Conservation (phyloP, 2,329 filamentous ascomycete species). For the Cercospora sp. region DNA sequence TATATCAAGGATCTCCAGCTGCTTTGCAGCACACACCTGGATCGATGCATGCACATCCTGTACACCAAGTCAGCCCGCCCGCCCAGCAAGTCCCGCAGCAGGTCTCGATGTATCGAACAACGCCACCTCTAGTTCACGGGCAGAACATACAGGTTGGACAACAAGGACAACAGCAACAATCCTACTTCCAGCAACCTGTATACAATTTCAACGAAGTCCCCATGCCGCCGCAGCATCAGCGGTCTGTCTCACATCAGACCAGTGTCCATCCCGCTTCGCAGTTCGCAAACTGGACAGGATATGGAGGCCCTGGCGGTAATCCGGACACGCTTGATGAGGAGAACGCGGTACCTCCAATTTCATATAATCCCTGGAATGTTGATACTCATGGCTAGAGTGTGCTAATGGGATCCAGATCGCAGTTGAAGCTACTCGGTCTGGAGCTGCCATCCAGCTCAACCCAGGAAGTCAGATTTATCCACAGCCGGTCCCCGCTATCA, state of each 20-base stretch:
- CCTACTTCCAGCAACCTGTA: slow-evolving; percentile 26
- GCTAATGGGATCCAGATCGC: slow-evolving; percentile 8
- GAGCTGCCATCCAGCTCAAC: background rate
- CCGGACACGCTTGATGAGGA: slow-evolving; percentile 36
- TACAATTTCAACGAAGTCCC: slow-evolving; percentile 23
- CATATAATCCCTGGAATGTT: slow-evolving; percentile 30
- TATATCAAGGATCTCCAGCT: slow-evolving; percentile 13
- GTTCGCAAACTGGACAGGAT: slow-evolving; percentile 38
- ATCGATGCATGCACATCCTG: slow-evolving; percentile 17
- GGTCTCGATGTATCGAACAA: slow-evolving; percentile 15
- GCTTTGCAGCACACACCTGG: slow-evolving; percentile 20
- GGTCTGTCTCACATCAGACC: slow-evolving; percentile 16
- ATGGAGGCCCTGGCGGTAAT: slow-evolving; percentile 27
- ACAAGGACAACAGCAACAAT: slow-evolving; percentile 25
- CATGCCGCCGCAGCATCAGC: slow-evolving; percentile 16
- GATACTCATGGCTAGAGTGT: slow-evolving; percentile 7
- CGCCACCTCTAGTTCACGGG: slow-evolving; percentile 13
- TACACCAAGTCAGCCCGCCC: slow-evolving; percentile 27
- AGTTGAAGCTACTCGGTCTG: background rate
- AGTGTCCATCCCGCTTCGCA: slow-evolving; percentile 30
- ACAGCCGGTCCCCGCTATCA: background rate
- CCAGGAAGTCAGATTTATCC: background rate
- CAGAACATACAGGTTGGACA: slow-evolving; percentile 13
- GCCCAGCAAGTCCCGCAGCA: slow-evolving; percentile 20
- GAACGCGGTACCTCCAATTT: slow-evolving; percentile 36